Base-by-base conservation (phyloP, 2,329 filamentous ascomycete species). In the Pseudogymnoascus sp. region DNA sequence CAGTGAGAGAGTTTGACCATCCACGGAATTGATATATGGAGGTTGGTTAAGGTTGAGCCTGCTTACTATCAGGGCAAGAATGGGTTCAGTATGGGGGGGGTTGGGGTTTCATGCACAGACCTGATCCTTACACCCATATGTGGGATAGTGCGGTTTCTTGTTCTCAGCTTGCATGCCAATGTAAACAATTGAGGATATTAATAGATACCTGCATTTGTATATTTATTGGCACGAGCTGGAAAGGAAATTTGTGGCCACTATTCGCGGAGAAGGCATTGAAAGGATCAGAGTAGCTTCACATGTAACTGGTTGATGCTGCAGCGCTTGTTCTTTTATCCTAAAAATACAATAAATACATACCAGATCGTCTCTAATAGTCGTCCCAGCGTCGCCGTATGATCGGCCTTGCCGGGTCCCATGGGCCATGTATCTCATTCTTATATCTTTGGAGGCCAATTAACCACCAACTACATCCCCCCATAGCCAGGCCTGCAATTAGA, bases 391-490 rank as follows among this genome's bases (percentile, higher is more conserved):
- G 86, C 70, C 91, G 85, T 65, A 94, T 92, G 61, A 94, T 84
- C 8, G 94, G 94, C 71, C 92, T 82, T 6, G 94, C 94, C 18
- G 93, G 92, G 76, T 99, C 94, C 94, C 94, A 99, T 1, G 94
- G 94, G 43, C 94, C 94, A 70, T 92, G 90, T 67, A 99, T 97
- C 75, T 97, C 94, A 73, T 97, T 97, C 79, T 99, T 99, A 76
- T 97, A 99, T 76, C 96, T 93, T 75, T 99, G 94, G 73, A 99
- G 75, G 7, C 91, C 90, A 70, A 99, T 97, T 65, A 99, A 76
- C 92, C 94, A 97, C 93, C 92, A 97, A 71, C 91, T 96, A 73
- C 92, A 97, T 11, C 91, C 88, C 1, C 93, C 94, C 85, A 97
- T 96, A 2, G 86, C 86, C 60, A 96, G 73, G 4, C 86, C 84